These are phyloP conservation scores for Emergomyces orientalis DNA, from an alignment of 2,329 filamentous ascomycete genomes.

Conservation along the genomic window DNA sequence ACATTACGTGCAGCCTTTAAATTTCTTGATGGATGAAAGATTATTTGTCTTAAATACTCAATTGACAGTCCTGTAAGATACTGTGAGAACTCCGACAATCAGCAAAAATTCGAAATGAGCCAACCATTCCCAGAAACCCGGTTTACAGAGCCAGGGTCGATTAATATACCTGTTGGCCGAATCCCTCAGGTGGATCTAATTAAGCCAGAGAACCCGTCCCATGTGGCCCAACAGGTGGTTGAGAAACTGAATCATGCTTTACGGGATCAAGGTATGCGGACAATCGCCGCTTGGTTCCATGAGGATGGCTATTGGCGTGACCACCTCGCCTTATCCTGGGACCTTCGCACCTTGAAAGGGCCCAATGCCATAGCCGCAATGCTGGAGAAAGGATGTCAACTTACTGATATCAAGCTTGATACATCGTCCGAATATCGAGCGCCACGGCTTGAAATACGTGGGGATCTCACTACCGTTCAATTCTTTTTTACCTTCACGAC, in stretches of 20 bases:
- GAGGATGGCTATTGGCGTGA: slow-evolving; percentile 35
- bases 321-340: slow-evolving; percentile 32
- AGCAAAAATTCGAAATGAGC: background rate
- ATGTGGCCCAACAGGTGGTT: slow-evolving; percentile 10
- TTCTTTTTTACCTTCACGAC: slow-evolving; percentile 30
- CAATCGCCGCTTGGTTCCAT: slow-evolving; percentile 25
- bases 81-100: background rate
- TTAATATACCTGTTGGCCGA: background rate
- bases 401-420: slow-evolving; percentile 24
- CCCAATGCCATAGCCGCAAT: slow-evolving; percentile 23
- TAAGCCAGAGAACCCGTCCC: slow-evolving; percentile 1
- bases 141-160: background rate
- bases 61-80: background rate
- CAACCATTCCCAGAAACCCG: background rate
- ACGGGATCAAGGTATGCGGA: background rate
- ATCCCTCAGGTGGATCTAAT: background rate
- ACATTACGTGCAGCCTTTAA: background rate
- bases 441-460: slow-evolving; percentile 27
- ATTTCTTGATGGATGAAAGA: background rate
- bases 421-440: slow-evolving; percentile 25
- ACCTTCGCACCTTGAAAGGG: slow-evolving; percentile 30
- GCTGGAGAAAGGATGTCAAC: slow-evolving; percentile 14
- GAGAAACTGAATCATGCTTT: background rate
- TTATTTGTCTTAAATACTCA: background rate
- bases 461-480: slow-evolving; percentile 26